Evolutionary conservation across 495 filamentous ascomycete species (phyloP).

Genomic region (Hypomontagnella monticulosa): DNA sequence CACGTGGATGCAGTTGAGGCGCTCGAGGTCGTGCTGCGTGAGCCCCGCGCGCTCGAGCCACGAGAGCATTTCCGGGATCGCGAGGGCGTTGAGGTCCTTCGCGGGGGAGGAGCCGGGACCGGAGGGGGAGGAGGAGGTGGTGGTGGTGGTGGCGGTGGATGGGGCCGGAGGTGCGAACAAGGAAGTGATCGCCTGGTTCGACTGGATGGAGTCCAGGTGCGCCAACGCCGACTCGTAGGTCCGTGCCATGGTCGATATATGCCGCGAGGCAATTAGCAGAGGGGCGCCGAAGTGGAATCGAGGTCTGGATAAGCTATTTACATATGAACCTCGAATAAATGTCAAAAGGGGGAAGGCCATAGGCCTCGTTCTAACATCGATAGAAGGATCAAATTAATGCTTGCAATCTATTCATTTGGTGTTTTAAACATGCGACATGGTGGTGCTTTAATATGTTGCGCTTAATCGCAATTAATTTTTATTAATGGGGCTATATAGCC

Average conservation of each 20-base stretch:
- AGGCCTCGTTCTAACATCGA: no score
- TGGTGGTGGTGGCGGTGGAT: conserved; percentile 8
- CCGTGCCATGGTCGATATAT: conserved; percentile 39
- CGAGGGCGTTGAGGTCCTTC: conserved; percentile 71
- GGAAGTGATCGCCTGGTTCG: conserved; percentile 70
- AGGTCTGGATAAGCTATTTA: no score
- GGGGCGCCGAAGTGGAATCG: no score
- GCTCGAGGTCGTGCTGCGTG: conserved; percentile 46
- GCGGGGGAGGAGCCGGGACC: conserved; percentile 12
- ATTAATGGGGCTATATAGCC: no score
- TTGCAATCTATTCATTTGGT: no score
- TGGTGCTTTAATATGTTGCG: no score
- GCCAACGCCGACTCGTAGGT: conserved; percentile 52
- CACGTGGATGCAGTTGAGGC: conserved; percentile 62
- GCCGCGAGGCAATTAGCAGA: not conserved
- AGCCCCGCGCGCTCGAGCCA: conserved; percentile 83
- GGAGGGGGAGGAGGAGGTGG: no score
- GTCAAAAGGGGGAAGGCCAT: no score
- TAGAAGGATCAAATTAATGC: no score
- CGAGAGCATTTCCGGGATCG: conserved; percentile 86
- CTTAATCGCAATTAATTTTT: no score
- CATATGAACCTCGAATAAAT: no score
- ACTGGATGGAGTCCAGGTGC: conserved; percentile 76
- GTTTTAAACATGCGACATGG: no score
- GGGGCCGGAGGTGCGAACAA: conserved; percentile 41